A percentile compares a stretch with the other conserved stretches of the same genome.
Evolutionary conservation across 2,329 filamentous ascomycete species (phyloP).

Genomic region (Botrytis byssoidea): DNA sequence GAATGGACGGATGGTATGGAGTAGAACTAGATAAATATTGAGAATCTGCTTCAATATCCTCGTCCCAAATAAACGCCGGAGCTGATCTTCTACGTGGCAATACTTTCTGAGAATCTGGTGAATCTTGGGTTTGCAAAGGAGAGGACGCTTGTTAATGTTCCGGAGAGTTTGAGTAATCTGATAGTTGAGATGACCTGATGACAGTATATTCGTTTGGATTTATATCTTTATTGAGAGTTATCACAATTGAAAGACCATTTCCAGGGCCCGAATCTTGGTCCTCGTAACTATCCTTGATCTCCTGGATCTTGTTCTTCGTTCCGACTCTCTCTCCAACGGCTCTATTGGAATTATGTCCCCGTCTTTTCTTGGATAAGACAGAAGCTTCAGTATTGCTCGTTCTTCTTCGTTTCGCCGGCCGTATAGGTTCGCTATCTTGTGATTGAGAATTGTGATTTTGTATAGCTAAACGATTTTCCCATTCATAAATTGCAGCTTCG

Average conservation of each 20-base stretch:
- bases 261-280: conserved; percentile 23
- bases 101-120: conserved; percentile 16
- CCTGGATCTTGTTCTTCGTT: conserved; percentile 13
- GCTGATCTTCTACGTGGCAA: conserved; percentile 8
- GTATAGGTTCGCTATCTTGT: conserved; percentile 27
- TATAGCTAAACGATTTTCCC: conserved; percentile 14
- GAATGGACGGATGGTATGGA: conserved; percentile 22
- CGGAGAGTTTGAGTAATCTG: conserved; percentile 5
- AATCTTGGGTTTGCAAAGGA: conserved; percentile 15
- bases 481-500: conserved; percentile 11
- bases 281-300: conserved; percentile 35
- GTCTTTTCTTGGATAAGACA: conserved; percentile 18
- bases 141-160: conserved; percentile 3
- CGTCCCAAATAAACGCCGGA: conserved; percentile 28
- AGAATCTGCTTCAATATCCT: conserved; percentile 31
- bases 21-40: conserved; percentile 27
- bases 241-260: conserved; percentile 21
- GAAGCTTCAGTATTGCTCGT: not conserved
- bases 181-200: conserved; percentile 24
- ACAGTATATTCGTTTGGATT: conserved; percentile 27
- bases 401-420: conserved; percentile 27
- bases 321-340: conserved; percentile 23
- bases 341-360: conserved; percentile 19
- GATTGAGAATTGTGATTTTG: not conserved
- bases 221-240: conserved; percentile 25